A percentile compares a stretch with the other conserved stretches of the same genome.
Conservation (phyloP, 495 filamentous ascomycete genomes). For the Aspergillus egyptiacus region DNA sequence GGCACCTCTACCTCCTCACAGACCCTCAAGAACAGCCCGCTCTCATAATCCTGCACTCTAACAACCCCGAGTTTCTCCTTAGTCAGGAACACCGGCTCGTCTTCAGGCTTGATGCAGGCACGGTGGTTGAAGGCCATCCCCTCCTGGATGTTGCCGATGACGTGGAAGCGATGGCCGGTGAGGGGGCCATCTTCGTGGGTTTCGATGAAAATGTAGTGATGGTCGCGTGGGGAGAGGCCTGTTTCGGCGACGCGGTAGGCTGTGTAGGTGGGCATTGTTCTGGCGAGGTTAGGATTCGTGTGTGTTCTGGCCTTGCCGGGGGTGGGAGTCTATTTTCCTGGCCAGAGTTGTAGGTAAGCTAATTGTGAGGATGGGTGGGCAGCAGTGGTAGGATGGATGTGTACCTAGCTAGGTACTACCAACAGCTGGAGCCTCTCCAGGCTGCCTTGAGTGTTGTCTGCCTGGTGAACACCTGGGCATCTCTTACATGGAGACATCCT, state of each 20-base stretch:
- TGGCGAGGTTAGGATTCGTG: no score
- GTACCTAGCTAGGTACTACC: no score
- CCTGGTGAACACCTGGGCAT: no score
- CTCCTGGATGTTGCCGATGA: conserved; percentile 23
- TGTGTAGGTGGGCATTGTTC: neutral
- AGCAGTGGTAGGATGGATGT: no score
- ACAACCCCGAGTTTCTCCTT: conserved; percentile 16
- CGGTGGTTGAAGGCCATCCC: conserved; percentile 19
- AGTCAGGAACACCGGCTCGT: conserved; percentile 9
- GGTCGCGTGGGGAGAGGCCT: conserved; percentile 12
- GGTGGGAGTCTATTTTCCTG: no score
- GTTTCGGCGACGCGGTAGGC: conserved; percentile 8
- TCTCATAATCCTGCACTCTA: conserved; percentile 11
- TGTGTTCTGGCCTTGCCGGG: no score
- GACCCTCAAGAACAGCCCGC: neutral
- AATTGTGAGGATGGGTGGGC: no score
- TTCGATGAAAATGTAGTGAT: conserved; percentile 21
- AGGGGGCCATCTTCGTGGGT: conserved; percentile 14
- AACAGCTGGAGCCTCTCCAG: no score
- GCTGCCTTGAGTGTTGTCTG: no score
- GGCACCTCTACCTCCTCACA: conserved; percentile 15
- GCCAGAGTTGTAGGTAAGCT: no score
- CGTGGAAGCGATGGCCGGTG: conserved; percentile 19
- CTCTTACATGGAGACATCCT: no score
- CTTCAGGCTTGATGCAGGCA: conserved; percentile 12